Conservation (phyloP, 148 eudicot genomes). For the Camellia lanceoleosa region DNA sequence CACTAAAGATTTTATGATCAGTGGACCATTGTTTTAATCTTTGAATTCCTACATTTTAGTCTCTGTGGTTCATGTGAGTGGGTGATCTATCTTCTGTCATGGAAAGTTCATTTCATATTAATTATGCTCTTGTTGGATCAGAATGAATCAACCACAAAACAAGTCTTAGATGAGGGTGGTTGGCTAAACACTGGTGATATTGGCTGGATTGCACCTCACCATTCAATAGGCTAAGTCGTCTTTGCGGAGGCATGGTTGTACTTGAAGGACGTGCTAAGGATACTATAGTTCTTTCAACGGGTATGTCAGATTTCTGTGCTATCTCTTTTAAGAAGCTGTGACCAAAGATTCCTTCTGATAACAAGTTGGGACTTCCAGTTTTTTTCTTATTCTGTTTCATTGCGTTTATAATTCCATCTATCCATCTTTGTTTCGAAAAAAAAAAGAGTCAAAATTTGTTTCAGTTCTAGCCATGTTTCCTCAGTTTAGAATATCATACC, state of each 20-base stretch:
- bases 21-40: too few species aligned
- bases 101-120: background rate
- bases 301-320: slow-evolving; percentile 28
- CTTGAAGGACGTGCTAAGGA: slow-evolving; percentile 98
- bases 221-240: slow-evolving; percentile 77
- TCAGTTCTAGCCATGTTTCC: background rate
- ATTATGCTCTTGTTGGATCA: slow-evolving; percentile 24
- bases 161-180: slow-evolving; percentile 67
- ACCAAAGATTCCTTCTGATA: background rate
- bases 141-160: slow-evolving; percentile 70
- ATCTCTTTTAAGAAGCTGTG: background rate
- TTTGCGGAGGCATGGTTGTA: slow-evolving; percentile 75
- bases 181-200: slow-evolving; percentile 93
- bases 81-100: too few species aligned
- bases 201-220: slow-evolving; percentile 94
- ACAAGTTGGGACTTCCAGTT: background rate
- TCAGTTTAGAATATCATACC: background rate
- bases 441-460: background rate
- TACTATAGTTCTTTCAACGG: slow-evolving; percentile 93
- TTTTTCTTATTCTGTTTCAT: background rate
- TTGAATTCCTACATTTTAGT: too few species aligned
- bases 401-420: background rate
- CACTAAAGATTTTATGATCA: too few species aligned
- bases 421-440: background rate
- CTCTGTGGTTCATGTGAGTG: too few species aligned